Percentiles rank a stretch among this genome's conserved stretches.
phyloP scores from a whole-genome alignment of 805 yeast species.

The Wickerhamia fluorescens region DNA sequence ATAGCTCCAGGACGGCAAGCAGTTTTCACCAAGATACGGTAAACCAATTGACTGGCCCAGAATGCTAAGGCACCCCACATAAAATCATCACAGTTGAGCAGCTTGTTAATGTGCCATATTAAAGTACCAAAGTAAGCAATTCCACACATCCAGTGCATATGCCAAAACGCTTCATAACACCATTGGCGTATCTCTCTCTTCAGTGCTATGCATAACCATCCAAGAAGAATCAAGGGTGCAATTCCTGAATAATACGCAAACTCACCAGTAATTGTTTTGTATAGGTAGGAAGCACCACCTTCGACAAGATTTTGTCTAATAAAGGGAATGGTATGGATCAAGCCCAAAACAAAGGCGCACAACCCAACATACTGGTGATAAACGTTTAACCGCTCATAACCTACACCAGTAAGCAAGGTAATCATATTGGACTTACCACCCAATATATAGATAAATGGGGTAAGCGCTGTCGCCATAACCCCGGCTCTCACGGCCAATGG shows the following conservation, averaged over 20 bases:
- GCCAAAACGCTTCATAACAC: slow-evolving; percentile 43
- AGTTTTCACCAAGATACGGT: slow-evolving; percentile 40
- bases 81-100: slow-evolving; percentile 33
- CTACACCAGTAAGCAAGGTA: slow-evolving; percentile 43
- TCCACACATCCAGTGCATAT: slow-evolving; percentile 48
- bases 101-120: slow-evolving; percentile 35
- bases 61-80: slow-evolving; percentile 45
- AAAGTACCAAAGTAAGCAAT: slow-evolving; percentile 41
- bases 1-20: slow-evolving; percentile 37
- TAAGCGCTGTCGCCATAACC: slow-evolving; percentile 40
- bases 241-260: slow-evolving; percentile 34
- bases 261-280: slow-evolving; percentile 11
- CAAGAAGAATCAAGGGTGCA: slow-evolving; percentile 41
- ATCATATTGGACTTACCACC: slow-evolving; percentile 49
- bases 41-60: slow-evolving; percentile 43
- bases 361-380: slow-evolving; percentile 45
- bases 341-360: slow-evolving; percentile 32
- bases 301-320: slow-evolving; percentile 36
- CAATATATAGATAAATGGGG: slow-evolving; percentile 43
- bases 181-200: slow-evolving; percentile 32
- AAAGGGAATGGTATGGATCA: slow-evolving; percentile 48
- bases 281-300: slow-evolving; percentile 36
- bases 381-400: slow-evolving; percentile 48
- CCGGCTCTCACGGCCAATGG: slow-evolving; percentile 52
- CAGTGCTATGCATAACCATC: slow-evolving; percentile 37